These are phyloP conservation scores for Hygrophorus pudorinus DNA, from an alignment of 768 basidiomycete species.

Conservation along the genomic window DNA sequence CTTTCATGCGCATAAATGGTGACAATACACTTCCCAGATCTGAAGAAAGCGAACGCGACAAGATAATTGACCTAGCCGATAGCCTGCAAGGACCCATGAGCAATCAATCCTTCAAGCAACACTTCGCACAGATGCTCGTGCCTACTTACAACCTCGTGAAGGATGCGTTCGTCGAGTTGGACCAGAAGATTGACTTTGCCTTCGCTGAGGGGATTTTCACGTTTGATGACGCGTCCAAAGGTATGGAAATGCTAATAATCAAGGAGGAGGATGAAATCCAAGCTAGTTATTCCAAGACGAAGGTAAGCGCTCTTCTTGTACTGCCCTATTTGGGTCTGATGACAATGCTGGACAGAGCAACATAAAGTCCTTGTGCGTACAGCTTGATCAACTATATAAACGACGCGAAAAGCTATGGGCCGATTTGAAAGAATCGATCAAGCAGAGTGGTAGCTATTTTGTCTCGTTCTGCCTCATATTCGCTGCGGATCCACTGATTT, in stretches of 20 bases:
- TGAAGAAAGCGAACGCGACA: constrained; percentile 19
- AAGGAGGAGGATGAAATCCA: constrained; percentile 34
- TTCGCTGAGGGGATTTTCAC: constrained; percentile 35
- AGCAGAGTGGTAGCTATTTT: constrained; percentile 36
- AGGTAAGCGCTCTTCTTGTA: constrained; percentile 26
- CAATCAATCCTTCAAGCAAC: constrained; percentile 26
- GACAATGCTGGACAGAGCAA: constrained; percentile 25
- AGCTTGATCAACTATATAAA: constrained; percentile 39
- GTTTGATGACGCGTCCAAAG: constrained; percentile 48
- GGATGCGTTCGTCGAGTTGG: constrained; percentile 25
- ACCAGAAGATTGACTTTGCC: constrained; percentile 26
- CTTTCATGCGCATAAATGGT: constrained; percentile 9
- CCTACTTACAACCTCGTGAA: constrained; percentile 41
- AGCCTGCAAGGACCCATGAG: constrained; percentile 34
- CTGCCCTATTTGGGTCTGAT: background rate
- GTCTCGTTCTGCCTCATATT: constrained; percentile 4
- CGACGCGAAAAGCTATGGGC: constrained; percentile 42
- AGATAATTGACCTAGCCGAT: constrained; percentile 27
- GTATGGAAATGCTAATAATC: constrained; percentile 35
- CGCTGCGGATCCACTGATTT: background rate
- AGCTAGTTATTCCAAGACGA: constrained; percentile 26
- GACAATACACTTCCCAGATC: constrained; percentile 12
- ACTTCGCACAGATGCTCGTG: constrained; percentile 34
- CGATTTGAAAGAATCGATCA: constrained; percentile 32
- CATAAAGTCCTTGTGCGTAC: constrained; percentile 29